Conservation (phyloP, 176 grass and related monocot genomes). For the Eleusine coracana region DNA sequence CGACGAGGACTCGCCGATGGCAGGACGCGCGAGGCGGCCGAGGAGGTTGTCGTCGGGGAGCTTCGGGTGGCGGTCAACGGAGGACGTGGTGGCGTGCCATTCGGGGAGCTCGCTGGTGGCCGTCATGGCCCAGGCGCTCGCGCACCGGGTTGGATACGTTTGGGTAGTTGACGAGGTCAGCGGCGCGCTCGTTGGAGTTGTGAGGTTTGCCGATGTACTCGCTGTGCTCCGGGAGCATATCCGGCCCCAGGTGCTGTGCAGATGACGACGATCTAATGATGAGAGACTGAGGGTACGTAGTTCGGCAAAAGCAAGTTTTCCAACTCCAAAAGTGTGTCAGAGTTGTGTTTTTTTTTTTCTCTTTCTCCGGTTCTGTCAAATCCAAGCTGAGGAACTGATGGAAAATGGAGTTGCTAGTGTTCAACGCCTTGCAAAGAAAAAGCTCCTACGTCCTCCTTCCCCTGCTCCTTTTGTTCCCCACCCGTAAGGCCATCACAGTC, state of each 20-base stretch:
- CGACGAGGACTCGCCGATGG: constrained; percentile 49
- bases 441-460: no score
- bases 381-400: background rate
- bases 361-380: background rate
- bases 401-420: background rate
- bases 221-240: constrained; percentile 64
- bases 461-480: no score
- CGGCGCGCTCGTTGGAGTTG: constrained; percentile 62
- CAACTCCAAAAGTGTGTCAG: background rate
- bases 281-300: background rate
- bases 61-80: constrained; percentile 49
- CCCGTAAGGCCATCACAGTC: no score
- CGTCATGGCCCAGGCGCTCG: constrained; percentile 82
- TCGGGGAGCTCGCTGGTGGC: constrained; percentile 82
- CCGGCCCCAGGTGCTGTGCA: background rate
- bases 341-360: background rate
- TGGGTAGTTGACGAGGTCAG: constrained; percentile 71
- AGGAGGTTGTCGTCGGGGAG: constrained; percentile 43
- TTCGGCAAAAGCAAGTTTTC: background rate
- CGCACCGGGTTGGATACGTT: constrained; percentile 74
- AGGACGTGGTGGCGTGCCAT: constrained; percentile 65
- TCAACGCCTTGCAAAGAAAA: no score
- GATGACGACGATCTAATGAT: background rate
- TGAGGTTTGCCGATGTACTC: constrained; percentile 74
- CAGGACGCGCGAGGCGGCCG: background rate